phyloP scores from a whole-genome alignment of 768 basidiomycete species.

The Hypsizygus marmoreus region DNA sequence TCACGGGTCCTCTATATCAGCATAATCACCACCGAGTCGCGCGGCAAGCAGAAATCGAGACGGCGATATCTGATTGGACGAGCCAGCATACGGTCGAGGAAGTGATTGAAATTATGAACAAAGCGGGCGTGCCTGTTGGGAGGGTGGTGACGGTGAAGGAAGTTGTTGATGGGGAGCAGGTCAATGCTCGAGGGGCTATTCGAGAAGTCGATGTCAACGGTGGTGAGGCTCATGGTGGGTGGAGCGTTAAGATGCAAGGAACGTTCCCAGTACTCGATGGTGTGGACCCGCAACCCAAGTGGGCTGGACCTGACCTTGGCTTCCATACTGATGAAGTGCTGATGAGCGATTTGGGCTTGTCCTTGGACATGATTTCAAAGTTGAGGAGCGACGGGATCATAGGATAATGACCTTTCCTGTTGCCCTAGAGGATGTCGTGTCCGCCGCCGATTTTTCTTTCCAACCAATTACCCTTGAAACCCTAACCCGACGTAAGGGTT shows the following conservation, averaged over 20 bases:
- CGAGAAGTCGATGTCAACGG: constrained; percentile 58
- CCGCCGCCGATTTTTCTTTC: background rate
- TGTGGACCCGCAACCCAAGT: constrained; percentile 55
- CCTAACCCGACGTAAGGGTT: constrained; percentile 1
- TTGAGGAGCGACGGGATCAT: constrained; percentile 45
- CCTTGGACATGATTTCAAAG: constrained; percentile 33
- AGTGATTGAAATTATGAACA: constrained; percentile 49
- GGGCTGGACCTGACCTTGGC: constrained; percentile 74
- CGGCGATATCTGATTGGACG: constrained; percentile 65
- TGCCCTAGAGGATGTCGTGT: too few species aligned
- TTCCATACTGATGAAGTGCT: constrained; percentile 55
- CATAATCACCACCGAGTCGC: constrained; percentile 65
- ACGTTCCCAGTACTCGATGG: constrained; percentile 67
- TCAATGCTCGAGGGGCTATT: constrained; percentile 54
- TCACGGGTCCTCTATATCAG: constrained; percentile 54
- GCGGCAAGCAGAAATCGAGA: constrained; percentile 64
- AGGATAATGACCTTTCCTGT: constrained; percentile 29
- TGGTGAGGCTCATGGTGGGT: constrained; percentile 37
- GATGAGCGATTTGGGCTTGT: constrained; percentile 42
- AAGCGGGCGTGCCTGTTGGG: constrained; percentile 63
- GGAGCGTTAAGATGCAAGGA: constrained; percentile 69
- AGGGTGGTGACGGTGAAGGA: constrained; percentile 65
- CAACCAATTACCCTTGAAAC: background rate
- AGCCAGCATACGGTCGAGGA: constrained; percentile 48
- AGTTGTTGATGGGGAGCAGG: constrained; percentile 59